phyloP scores from a whole-genome alignment of 1,284 basidiomycete species.

The Austroboletus niveus region DNA sequence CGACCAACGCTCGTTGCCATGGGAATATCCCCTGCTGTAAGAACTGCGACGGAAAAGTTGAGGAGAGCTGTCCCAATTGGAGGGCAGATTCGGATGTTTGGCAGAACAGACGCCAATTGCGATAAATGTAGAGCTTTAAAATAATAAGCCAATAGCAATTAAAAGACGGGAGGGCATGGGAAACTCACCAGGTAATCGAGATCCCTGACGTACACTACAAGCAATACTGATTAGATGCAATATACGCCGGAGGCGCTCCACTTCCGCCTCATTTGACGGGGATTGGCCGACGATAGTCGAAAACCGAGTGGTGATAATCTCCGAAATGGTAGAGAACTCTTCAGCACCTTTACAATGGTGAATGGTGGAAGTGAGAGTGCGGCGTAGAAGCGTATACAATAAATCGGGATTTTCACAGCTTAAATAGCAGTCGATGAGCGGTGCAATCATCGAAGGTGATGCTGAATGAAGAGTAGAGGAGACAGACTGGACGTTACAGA shows the following conservation, averaged over 20 bases:
- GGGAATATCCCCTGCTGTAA: slow-evolving; percentile 61
- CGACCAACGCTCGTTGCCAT: slow-evolving; percentile 63
- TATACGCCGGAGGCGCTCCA: slow-evolving; percentile 37
- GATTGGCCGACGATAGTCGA: slow-evolving; percentile 11
- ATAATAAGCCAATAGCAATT: background rate
- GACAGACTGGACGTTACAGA: slow-evolving; percentile 50
- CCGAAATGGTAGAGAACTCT: slow-evolving; percentile 59
- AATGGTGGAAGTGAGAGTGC: slow-evolving; percentile 74
- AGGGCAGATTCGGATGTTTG: slow-evolving; percentile 37
- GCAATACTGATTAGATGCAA: slow-evolving; percentile 51
- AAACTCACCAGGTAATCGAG: slow-evolving; percentile 54
- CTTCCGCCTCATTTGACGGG: slow-evolving; percentile 13
- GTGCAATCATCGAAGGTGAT: slow-evolving; percentile 58
- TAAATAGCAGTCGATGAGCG: slow-evolving; percentile 57
- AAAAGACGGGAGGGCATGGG: background rate
- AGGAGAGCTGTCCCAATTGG: slow-evolving; percentile 45
- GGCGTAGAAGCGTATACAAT: slow-evolving; percentile 57
- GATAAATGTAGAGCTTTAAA: slow-evolving; percentile 48
- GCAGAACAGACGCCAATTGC: slow-evolving; percentile 43
- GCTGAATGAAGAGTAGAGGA: slow-evolving; percentile 79
- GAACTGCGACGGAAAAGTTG: slow-evolving; percentile 47
- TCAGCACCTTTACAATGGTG: slow-evolving; percentile 76
- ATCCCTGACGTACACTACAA: slow-evolving; percentile 63
- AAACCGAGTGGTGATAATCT: slow-evolving; percentile 46
- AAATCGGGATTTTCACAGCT: slow-evolving; percentile 39